Percentiles rank a stretch among this genome's conserved stretches.
Conservation (phyloP, 176 grass and related monocot genomes). For the Dactylis glomerata region DNA sequence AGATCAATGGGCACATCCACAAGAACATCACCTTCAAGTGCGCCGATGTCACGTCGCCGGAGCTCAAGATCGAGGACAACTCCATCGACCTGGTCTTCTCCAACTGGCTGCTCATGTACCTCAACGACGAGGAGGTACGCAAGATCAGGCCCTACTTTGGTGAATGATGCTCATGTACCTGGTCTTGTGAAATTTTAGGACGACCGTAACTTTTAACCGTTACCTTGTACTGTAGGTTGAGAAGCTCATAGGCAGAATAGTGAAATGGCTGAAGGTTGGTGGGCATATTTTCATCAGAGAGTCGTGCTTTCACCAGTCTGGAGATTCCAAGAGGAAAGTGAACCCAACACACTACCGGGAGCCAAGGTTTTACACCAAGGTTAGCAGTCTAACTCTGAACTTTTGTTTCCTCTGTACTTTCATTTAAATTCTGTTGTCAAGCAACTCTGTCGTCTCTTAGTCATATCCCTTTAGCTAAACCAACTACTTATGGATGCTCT, state of each 20-base stretch:
- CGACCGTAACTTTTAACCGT: background rate
- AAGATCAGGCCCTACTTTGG: background rate
- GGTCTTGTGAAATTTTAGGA: background rate
- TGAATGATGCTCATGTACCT: background rate
- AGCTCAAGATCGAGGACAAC: conserved; percentile 66
- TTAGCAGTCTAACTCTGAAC: conserved; percentile 12
- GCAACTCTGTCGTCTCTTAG: background rate
- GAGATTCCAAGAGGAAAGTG: conserved; percentile 95
- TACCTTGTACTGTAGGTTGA: conserved; percentile 47
- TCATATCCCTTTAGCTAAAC: too few species aligned
- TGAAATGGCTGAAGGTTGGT: conserved; percentile 83
- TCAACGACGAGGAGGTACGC: conserved; percentile 92
- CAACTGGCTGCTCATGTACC: conserved; percentile 97
- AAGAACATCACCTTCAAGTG: conserved; percentile 82
- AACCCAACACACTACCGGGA: conserved; percentile 95
- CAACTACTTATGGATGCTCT: background rate
- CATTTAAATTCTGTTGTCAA: background rate
- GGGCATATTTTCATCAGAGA: conserved; percentile 96
- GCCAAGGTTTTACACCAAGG: conserved; percentile 97
- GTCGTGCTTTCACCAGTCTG: conserved; percentile 95
- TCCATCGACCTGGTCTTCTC: conserved; percentile 95
- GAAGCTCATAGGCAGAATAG: conserved; percentile 65
- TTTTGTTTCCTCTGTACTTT: background rate
- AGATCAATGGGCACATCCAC: conserved; percentile 67
- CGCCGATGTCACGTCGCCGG: conserved; percentile 82